Base-by-base conservation (phyloP, 257 asterid genomes). In the Oldenlandia corymbosa region DNA sequence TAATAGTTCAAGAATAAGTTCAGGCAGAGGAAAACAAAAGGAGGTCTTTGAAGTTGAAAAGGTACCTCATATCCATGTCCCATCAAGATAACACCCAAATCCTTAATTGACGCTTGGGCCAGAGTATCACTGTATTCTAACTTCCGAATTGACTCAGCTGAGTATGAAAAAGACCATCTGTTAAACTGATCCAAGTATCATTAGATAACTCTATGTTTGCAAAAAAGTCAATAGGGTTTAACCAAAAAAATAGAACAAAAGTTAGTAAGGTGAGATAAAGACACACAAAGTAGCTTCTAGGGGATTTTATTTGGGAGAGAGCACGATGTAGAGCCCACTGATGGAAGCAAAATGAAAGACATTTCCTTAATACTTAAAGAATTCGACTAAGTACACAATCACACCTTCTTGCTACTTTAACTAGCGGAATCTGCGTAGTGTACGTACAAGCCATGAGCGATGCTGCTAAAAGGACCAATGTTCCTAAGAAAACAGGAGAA, bases 381-480 rank as follows among this genome's bases (percentile, higher is more conserved):
- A n/a, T n/a, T n/a, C n/a, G n/a, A n/a, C n/a, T n/a, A 16, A 48
- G 34, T 32, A 58, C 16, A 68, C 77, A 75, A 72, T 11, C 88
- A 69, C 59, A 92, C 99, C 97, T 92, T 80, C 78, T 89, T 61
- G 99, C 91, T 82, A 87, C 87, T 85, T 78, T 92, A 76, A 85
- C 83, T 26, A 83, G 69, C 37, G 99, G 97, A 62, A 85, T 75
- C 79, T 92, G 96, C 50, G 84, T 87, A 48, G 97, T 87, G 76
- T 81, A 82, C 23, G 96, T 85, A 71, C 97, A 83, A 49, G 97
- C 96, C 84, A 90, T 85, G 53, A 90, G 93, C 50, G 99, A 93
- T 65, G 88, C 86, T 65, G 87, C 96, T 69, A 93, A 67, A 46
- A 93, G 90, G 73, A 64, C 20, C 58, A 85, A 53, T 10, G 96